Evolutionary conservation across 257 asterid genomes (phyloP).

Genomic region (Gentiana macrophylla): DNA sequence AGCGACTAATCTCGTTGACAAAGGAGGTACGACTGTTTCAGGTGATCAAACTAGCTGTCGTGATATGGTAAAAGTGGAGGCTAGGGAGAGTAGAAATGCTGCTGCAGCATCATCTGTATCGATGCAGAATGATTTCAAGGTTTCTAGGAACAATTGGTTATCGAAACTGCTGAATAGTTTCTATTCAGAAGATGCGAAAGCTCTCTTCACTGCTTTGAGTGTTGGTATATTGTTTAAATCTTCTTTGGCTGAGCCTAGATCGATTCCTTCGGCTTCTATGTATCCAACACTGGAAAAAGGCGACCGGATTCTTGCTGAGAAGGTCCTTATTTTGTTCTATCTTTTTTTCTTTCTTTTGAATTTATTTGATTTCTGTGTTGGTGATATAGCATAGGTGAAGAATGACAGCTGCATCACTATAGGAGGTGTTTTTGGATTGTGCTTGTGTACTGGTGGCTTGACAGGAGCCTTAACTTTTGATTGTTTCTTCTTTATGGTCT

Average conservation of each 20-base stretch:
- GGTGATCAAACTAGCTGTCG: conserved; percentile 6
- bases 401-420: no score
- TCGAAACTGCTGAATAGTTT: conserved; percentile 42
- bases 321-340: conserved; percentile 30
- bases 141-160: conserved; percentile 31
- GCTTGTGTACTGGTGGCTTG: no score
- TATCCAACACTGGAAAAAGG: conserved; percentile 86
- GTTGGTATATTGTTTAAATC: conserved; percentile 70
- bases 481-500: no score
- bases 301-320: conserved; percentile 86
- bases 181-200: conserved; percentile 87
- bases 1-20: conserved; percentile 34
- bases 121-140: conserved; percentile 24
- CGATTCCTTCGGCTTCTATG: conserved; percentile 92
- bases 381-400: no score
- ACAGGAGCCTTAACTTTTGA: no score
- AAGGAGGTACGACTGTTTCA: conserved; percentile 34
- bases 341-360: background rate
- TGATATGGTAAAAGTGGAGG: conserved; percentile 1
- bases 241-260: conserved; percentile 90
- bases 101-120: conserved; percentile 24
- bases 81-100: conserved; percentile 6
- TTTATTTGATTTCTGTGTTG: no score
- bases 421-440: no score
- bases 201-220: conserved; percentile 78